Base-by-base conservation (phyloP, 2,329 filamentous ascomycete species). In the Paracoccidioides brasiliensis region DNA sequence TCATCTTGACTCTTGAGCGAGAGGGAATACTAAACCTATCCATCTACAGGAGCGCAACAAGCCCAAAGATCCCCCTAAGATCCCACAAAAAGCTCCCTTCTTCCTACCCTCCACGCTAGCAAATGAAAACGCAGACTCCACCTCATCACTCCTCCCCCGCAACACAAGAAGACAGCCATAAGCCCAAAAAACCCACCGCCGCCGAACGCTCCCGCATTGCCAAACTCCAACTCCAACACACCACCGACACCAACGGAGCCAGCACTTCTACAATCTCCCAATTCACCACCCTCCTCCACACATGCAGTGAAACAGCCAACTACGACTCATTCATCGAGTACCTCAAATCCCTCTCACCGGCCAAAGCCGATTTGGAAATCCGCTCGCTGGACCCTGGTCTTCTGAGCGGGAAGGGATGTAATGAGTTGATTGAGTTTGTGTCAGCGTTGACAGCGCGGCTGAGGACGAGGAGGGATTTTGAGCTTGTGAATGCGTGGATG, bases 401-500 rank as follows among this genome's bases (percentile, higher is more conserved):
- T n/a, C 30, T 56, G 12, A 57, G 35, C 14, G 42, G 33, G 7
- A 60, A 62, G 10, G 65, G 64, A 6, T 71, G 81, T 59, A 82
- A 85, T 56, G 93, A 97, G 70, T 74, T 95, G 15, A 75, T 84
- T 0, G 78, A 83, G 54, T 98, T 98, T 66, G 83, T 97, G 53
- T 71, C 75, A n/a, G 90, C 90, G 1, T 72, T 98, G 55, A 94
- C 88, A 0, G 77, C 75, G 54, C 78, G 86, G 10, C 74, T 97
- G 53, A 72, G 75, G 45, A 76, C 81, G 52, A 82, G 84, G 60
- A 81, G 80, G 50, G 93, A 97, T 69, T 98, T 95, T 70, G 93
- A 98, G 72, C 78, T 98, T 42, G 86, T 89, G 14, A 90, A 97
- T 70, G 89, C 90, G 0, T 98, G 93, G 91, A 97, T 98, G 90